phyloP scores from a whole-genome alignment of 2,329 filamentous ascomycete species.

The Fusarium pseudonygamai region DNA sequence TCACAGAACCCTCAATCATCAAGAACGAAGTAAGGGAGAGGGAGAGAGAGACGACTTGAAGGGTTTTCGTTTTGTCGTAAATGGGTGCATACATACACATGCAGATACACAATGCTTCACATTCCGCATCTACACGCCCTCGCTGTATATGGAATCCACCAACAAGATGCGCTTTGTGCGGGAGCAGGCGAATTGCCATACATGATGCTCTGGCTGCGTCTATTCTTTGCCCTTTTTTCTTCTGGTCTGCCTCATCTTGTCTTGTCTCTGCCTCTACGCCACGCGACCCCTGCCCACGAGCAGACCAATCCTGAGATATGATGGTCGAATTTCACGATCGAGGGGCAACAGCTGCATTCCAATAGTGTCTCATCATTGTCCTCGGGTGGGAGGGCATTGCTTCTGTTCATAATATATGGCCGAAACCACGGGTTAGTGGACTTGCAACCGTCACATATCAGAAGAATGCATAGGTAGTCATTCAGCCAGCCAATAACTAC shows the following conservation, averaged over 20 bases:
- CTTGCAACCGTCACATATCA: slow-evolving; percentile 27
- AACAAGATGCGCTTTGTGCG: slow-evolving; percentile 9
- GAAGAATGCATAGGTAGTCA: neutral
- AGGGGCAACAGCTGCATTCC: slow-evolving; percentile 22
- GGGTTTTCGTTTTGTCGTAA: neutral
- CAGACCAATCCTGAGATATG: slow-evolving; percentile 10
- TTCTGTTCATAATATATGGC: neutral
- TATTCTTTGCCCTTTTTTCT: neutral
- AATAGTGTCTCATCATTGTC: slow-evolving; percentile 20
- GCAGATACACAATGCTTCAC: neutral
- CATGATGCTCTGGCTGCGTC: neutral
- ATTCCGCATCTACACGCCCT: slow-evolving; percentile 21
- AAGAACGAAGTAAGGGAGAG: slow-evolving; percentile 13
- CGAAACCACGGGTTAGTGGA: slow-evolving; percentile 1
- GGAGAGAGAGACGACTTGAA: neutral
- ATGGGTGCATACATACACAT: neutral
- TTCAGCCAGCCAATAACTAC: neutral
- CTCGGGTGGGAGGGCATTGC: neutral
- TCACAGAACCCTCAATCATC: neutral
- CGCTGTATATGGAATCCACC: slow-evolving; percentile 16
- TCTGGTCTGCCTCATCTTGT: slow-evolving; percentile 21
- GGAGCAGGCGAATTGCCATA: slow-evolving; percentile 10
- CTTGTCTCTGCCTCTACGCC: slow-evolving; percentile 30
- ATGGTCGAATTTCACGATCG: neutral
- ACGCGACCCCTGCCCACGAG: slow-evolving; percentile 25